phyloP scores from a whole-genome alignment of 176 grass and related monocot species.

The Oryza australiensis region DNA sequence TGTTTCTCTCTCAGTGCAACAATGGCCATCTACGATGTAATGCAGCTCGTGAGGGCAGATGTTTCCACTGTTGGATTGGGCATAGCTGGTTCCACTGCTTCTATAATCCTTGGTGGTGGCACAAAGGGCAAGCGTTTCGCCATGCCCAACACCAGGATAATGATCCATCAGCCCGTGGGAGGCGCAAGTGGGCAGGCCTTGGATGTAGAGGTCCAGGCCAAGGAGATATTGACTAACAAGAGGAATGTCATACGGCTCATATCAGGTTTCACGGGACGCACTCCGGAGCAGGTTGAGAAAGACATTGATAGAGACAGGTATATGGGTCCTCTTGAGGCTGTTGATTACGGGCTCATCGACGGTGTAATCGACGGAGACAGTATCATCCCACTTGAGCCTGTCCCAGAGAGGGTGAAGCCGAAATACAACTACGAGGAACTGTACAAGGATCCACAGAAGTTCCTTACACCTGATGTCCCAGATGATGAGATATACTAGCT shows the following conservation, averaged over 20 bases:
- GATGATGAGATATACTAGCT: constrained; percentile 90
- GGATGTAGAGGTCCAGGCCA: constrained; percentile 74
- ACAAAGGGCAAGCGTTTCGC: constrained; percentile 87
- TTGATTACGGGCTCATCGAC: constrained; percentile 88
- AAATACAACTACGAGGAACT: constrained; percentile 61
- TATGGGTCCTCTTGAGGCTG: constrained; percentile 91
- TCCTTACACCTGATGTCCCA: constrained; percentile 74
- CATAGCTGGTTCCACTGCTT: constrained; percentile 72
- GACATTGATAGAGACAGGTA: constrained; percentile 88
- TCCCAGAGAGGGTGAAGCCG: constrained; percentile 62
- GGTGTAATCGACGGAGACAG: constrained; percentile 71
- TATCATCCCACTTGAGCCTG: constrained; percentile 67
- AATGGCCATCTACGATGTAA: constrained; percentile 94
- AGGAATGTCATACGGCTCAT: constrained; percentile 68
- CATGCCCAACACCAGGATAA: constrained; percentile 96
- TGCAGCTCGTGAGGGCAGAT: constrained; percentile 82
- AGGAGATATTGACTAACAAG: constrained; percentile 82
- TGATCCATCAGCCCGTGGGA: constrained; percentile 87
- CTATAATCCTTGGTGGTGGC: constrained; percentile 89
- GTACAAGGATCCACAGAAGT: constrained; percentile 72
- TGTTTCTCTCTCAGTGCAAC: constrained; percentile 60
- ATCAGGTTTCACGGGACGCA: constrained; percentile 60
- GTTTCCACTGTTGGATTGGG: constrained; percentile 84
- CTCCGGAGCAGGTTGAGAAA: constrained; percentile 71
- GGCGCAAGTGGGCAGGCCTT: constrained; percentile 75